Percentiles rank a stretch among this genome's conserved stretches.
phyloP scores from a whole-genome alignment of 805 yeast genomes.

The Diddensiella caesifluorescens region DNA sequence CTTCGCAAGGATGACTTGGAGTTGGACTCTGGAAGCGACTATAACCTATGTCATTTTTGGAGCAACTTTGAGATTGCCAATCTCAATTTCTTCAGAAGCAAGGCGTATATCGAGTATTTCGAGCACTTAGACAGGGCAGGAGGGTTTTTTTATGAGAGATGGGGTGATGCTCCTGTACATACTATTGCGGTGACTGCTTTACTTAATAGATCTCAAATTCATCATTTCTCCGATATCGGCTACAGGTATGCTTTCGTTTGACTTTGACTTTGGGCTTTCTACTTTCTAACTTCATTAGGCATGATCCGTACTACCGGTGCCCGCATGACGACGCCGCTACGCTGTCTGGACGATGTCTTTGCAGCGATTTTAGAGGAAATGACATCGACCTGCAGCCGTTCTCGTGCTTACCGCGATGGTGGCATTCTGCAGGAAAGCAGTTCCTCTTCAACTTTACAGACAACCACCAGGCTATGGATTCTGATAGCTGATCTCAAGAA shows the following conservation, averaged over 20 bases:
- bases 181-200: slow-evolving; percentile 61
- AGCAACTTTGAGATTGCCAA: slow-evolving; percentile 78
- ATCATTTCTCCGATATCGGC: slow-evolving; percentile 78
- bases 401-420: slow-evolving; percentile 36
- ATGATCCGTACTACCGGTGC: slow-evolving; percentile 53
- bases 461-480: neutral
- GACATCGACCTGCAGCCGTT: slow-evolving; percentile 32
- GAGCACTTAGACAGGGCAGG: slow-evolving; percentile 64
- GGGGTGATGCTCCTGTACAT: slow-evolving; percentile 97
- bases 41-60: slow-evolving; percentile 85
- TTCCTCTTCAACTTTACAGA: slow-evolving; percentile 27
- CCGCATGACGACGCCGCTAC: slow-evolving; percentile 34
- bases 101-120: slow-evolving; percentile 63
- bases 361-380: slow-evolving; percentile 30
- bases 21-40: slow-evolving; percentile 51
- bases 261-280: neutral
- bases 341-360: slow-evolving; percentile 33
- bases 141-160: slow-evolving; percentile 84
- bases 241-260: slow-evolving; percentile 36
- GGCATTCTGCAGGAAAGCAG: slow-evolving; percentile 32
- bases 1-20: slow-evolving; percentile 38
- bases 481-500: too few species aligned
- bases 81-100: slow-evolving; percentile 66
- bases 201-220: slow-evolving; percentile 54
- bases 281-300: slow-evolving; percentile 30